These are phyloP conservation scores for Limtongozyma cylindracea DNA, from an alignment of 805 yeast species.

Conservation along the genomic window DNA sequence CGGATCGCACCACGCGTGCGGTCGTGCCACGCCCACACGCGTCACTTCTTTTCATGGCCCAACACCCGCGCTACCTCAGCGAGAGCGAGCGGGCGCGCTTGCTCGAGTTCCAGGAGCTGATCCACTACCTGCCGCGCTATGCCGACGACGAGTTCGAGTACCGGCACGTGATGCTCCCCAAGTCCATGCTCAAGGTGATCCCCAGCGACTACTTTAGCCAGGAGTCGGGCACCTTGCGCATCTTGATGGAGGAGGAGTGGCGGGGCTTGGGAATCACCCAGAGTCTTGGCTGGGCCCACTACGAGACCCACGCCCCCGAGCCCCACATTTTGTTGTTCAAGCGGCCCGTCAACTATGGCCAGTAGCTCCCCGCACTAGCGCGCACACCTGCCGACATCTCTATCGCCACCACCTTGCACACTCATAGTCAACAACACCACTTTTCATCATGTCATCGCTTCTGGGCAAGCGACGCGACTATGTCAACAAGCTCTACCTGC, in stretches of 20 bases:
- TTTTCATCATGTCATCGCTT: no score
- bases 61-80: slow-evolving; percentile 44
- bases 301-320: slow-evolving; percentile 95
- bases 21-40: no score
- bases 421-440: no score
- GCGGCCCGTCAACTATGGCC: slow-evolving; percentile 33
- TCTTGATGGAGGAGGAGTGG: slow-evolving; percentile 92
- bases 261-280: slow-evolving; percentile 95
- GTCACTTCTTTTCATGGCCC: no score
- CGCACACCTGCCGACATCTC: no score
- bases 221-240: slow-evolving; percentile 82
- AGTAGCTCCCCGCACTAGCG: no score
- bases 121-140: slow-evolving; percentile 85
- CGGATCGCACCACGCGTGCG: no score
- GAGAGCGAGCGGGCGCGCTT: slow-evolving; percentile 70
- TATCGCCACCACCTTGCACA: no score
- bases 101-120: slow-evolving; percentile 77
- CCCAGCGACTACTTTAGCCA: slow-evolving; percentile 87
- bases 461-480: no score
- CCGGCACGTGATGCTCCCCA: slow-evolving; percentile 92
- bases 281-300: slow-evolving; percentile 93
- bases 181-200: slow-evolving; percentile 79
- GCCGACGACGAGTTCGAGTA: slow-evolving; percentile 84
- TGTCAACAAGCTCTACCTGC: no score
- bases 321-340: slow-evolving; percentile 81